Conservation (phyloP, 2,329 filamentous ascomycete species). For the Herpomyces periplanetae region DNA sequence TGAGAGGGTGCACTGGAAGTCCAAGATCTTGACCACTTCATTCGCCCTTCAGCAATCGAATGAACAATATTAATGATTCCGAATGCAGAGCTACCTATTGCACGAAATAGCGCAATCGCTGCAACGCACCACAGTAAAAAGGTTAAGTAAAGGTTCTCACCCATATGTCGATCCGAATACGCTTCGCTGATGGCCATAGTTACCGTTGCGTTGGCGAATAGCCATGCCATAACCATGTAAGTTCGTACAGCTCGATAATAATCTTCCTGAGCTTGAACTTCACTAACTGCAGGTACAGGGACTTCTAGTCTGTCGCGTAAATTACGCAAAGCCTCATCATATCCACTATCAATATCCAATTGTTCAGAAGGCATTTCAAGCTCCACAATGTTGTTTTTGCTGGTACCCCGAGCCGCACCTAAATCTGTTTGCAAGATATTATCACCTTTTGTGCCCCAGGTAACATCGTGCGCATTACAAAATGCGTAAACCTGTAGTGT, state of each 20-base stretch:
- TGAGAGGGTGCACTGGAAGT: too few relatives aligned
- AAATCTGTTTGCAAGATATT: slow-evolving; percentile 78
- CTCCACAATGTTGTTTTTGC: slow-evolving; percentile 35
- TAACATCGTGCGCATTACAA: slow-evolving; percentile 95
- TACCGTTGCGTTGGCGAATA: slow-evolving; percentile 58
- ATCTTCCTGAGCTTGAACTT: slow-evolving; percentile 69
- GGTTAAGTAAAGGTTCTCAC: slow-evolving; percentile 52
- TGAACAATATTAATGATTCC: slow-evolving; percentile 49
- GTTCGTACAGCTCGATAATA: slow-evolving; percentile 92
- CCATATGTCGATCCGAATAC: slow-evolving; percentile 28
- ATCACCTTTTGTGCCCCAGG: slow-evolving; percentile 95
- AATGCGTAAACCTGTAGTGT: slow-evolving; percentile 93
- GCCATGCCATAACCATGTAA: slow-evolving; percentile 89
- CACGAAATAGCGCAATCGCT: slow-evolving; percentile 46
- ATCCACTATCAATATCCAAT: slow-evolving; percentile 85
- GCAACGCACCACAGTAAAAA: slow-evolving; percentile 85
- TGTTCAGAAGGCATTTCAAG: slow-evolving; percentile 93
- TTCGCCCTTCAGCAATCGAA: slow-evolving; percentile 45
- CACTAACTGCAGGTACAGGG: slow-evolving; percentile 16
- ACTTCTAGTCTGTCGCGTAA: slow-evolving; percentile 74
- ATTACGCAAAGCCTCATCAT: slow-evolving; percentile 84
- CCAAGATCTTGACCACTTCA: slow-evolving; percentile 13
- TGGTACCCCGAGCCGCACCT: slow-evolving; percentile 39
- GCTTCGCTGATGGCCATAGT: slow-evolving; percentile 73
- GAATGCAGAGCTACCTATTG: slow-evolving; percentile 40